Base-by-base conservation (phyloP, 2,329 filamentous ascomycete genomes). In the Coniochaeta pulveracea region DNA sequence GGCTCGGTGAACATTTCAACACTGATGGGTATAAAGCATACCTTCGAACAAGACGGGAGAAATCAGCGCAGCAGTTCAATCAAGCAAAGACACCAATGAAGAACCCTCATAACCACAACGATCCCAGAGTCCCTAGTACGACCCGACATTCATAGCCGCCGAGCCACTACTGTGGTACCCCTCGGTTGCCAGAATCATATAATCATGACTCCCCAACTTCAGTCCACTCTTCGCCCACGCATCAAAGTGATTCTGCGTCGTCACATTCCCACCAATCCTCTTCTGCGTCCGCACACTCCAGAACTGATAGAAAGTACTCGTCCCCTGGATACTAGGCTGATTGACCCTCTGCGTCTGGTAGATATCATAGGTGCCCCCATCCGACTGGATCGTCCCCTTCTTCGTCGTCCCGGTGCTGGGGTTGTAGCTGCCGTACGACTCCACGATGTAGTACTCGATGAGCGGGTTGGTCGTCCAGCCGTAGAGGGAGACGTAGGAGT, bases 391-490 rank as follows among this genome's bases (percentile, higher is more conserved):
- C 37, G 58, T 60, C 16, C 68, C 70, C 47, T 64, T 64, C 29
- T 40, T 56, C 51, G 4, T 52, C 56, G 37, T 56, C 55, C 22
- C 55, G 63, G 42, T 60, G 56, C 34, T 54, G 52, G 3, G 64
- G 63, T 38, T 64, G 57, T 49, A 69, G 61, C 31, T 54, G 39
- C 63, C 66, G 46, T 60, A 66, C 14, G 56, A 51, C 40, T 73
- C 69, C 40, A 72, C 57, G 35, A 74, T 62, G 52, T 73, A 73
- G 54, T 72, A 73, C 43, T 73, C 69, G 45, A 72, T 55, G 10
- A 70, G 51, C 0, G 64, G 64, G 46, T 57, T 59, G 21, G 46
- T 54, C 2, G 64, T 68, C 67, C 70, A 76, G 29, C 70, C 69
- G 45, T 75, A 75, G 14, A 74, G 49, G 6, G 68, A 51, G 11